phyloP scores from a whole-genome alignment of 495 filamentous ascomycete genomes.

The Echria macrotheca region DNA sequence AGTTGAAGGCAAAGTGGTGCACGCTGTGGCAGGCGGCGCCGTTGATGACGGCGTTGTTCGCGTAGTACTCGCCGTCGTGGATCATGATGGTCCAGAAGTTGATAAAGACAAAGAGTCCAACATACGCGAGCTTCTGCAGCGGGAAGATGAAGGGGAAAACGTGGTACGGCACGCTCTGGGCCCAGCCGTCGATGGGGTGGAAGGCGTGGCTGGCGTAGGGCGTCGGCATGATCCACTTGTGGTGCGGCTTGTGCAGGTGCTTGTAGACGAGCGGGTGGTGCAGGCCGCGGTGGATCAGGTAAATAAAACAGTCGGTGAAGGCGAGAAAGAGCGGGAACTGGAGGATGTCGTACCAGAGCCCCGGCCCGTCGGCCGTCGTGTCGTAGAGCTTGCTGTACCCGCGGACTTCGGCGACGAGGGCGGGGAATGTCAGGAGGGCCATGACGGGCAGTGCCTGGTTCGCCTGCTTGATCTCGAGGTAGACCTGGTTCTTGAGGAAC shows the following conservation, averaged over 20 bases:
- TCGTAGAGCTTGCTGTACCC: slow-evolving; percentile 89
- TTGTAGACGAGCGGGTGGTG: slow-evolving; percentile 84
- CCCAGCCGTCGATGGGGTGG: slow-evolving; percentile 89
- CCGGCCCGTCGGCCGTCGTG: slow-evolving; percentile 62
- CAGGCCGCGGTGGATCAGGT: slow-evolving; percentile 88
- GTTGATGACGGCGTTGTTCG: slow-evolving; percentile 84
- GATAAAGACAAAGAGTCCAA: slow-evolving; percentile 83
- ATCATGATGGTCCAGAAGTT: slow-evolving; percentile 98
- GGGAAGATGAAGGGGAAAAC: slow-evolving; percentile 91
- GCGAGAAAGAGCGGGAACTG: slow-evolving; percentile 90
- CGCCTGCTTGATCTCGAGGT: slow-evolving; percentile 79
- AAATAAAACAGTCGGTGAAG: slow-evolving; percentile 93
- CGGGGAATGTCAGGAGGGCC: slow-evolving; percentile 75
- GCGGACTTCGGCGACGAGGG: slow-evolving; percentile 77
- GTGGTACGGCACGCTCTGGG: slow-evolving; percentile 91
- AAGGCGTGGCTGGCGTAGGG: slow-evolving; percentile 90
- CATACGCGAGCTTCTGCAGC: slow-evolving; percentile 83
- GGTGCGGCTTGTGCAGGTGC: slow-evolving; percentile 89
- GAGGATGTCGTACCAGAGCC: slow-evolving; percentile 67
- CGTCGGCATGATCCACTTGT: slow-evolving; percentile 99
- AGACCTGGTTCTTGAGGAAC: slow-evolving; percentile 90
- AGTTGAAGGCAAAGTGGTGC: slow-evolving; percentile 97
- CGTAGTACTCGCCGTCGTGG: slow-evolving; percentile 93
- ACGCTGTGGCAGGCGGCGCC: slow-evolving; percentile 80
- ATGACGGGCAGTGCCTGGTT: slow-evolving; percentile 71